Conservation (phyloP, 495 filamentous ascomycete genomes). For the Lasiosphaeria miniovina region DNA sequence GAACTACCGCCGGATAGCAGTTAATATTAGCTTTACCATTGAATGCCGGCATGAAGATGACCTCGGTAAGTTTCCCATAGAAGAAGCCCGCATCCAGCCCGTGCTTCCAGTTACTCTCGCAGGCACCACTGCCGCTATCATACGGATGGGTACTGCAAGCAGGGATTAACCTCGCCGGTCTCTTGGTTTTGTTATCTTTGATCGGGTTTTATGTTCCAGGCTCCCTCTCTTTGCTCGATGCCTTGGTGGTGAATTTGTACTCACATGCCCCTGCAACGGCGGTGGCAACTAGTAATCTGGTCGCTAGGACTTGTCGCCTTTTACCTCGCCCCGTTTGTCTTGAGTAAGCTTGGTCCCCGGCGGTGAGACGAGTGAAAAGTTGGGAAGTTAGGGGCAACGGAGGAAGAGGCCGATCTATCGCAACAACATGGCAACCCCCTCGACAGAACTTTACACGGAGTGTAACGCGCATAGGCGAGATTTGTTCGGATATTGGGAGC, state of each 20-base stretch:
- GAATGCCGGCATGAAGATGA: slow-evolving; percentile 52
- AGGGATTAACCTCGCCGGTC: slow-evolving; percentile 45
- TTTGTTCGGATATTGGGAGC: too few species aligned
- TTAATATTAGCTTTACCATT: slow-evolving; percentile 45
- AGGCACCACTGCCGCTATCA: slow-evolving; percentile 39
- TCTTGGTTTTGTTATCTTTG: slow-evolving; percentile 55
- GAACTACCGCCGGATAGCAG: slow-evolving; percentile 55
- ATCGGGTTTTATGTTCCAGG: slow-evolving; percentile 52
- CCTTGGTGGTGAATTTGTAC: slow-evolving; percentile 46
- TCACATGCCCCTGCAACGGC: slow-evolving; percentile 46
- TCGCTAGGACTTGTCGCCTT: slow-evolving; percentile 30
- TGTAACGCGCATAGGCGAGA: too few species aligned
- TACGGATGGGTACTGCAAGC: slow-evolving; percentile 59
- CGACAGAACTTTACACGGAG: too few species aligned
- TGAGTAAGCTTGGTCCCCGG: slow-evolving; percentile 36
- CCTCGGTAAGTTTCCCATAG: slow-evolving; percentile 59
- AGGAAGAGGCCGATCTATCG: slow-evolving; percentile 18
- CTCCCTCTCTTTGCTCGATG: slow-evolving; percentile 50
- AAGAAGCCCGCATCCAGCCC: slow-evolving; percentile 58
- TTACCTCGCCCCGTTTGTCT: slow-evolving; percentile 37
- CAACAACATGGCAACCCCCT: too few species aligned
- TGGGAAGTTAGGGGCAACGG: slow-evolving; percentile 24
- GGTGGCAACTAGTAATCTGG: slow-evolving; percentile 47
- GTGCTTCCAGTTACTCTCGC: slow-evolving; percentile 47
- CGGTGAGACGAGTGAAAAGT: slow-evolving; percentile 42